Evolutionary conservation across 1,284 basidiomycete species (phyloP), one percentile per base, ranked within the genome.

Genomic region (Ustilago curta): DNA sequence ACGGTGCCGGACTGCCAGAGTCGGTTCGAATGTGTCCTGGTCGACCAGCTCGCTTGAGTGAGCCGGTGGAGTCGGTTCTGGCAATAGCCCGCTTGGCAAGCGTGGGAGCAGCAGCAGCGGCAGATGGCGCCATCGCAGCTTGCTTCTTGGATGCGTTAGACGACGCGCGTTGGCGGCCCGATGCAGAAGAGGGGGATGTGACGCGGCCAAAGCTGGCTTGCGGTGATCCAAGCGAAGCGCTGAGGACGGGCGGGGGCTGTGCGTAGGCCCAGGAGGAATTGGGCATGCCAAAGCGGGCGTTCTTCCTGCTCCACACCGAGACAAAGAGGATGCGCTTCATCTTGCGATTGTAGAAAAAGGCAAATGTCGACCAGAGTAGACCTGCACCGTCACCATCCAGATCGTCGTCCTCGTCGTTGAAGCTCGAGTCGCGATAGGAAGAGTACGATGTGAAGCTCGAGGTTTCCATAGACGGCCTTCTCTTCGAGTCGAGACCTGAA

Each of bases 301-400:
- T 89, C 57, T 92, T 91, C 40, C 92, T 89, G n/a, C 94, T 93
- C 93, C 94, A 97, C 8, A 94, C 91, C 0, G 93, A 93, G 66
- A 97, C 90, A 85, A 97, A 98, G 53, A 99, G 86, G 79, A 99
- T 91, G 21, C 96, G 90, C 87, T 97, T 98, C 75, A 87, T 86
- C 80, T 94, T 96, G 83, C 91, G 90, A 87, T 95, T 97, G 84
- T 95, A 89, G 88, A 99, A 97, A 88, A 99, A 97, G 90, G 94
- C 97, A 85, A 97, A 94, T 16, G 93, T 95, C 37, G 93, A 94
- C 96, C 95, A 98, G 7, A 98, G 88, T 63, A 98, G 87, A 5
- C 94, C 92, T n/a, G 79, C 80, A 50, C 94, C 94, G 16, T 83
- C 81, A 76, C 86, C 72, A 85, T 87, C 68, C 85, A 86, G n/a